phyloP scores from a whole-genome alignment of 176 grass and related monocot genomes.

The Carex parvula region DNA sequence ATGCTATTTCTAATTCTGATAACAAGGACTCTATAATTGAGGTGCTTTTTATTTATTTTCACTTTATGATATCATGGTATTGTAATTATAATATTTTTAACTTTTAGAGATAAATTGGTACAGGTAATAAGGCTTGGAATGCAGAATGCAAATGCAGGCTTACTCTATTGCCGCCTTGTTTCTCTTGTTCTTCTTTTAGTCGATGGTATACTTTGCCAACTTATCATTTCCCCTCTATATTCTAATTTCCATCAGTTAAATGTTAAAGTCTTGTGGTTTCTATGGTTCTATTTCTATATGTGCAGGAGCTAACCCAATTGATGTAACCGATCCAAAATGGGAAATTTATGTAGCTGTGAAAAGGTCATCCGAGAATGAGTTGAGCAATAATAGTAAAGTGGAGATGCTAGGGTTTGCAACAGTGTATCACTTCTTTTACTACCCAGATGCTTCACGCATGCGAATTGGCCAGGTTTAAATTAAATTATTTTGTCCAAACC shows the following conservation, averaged over 20 bases:
- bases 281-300: background rate
- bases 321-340: slow-evolving; percentile 89
- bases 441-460: slow-evolving; percentile 67
- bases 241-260: slow-evolving; percentile 16
- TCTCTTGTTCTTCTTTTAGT: slow-evolving; percentile 92
- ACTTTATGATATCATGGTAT: background rate
- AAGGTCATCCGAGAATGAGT: slow-evolving; percentile 28
- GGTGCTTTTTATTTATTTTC: slow-evolving; percentile 35
- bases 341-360: slow-evolving; percentile 67
- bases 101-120: background rate
- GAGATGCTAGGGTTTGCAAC: slow-evolving; percentile 69
- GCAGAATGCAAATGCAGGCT: slow-evolving; percentile 56
- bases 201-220: slow-evolving; percentile 52
- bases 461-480: slow-evolving; percentile 72
- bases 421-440: slow-evolving; percentile 80
- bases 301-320: slow-evolving; percentile 44
- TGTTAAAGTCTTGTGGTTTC: slow-evolving; percentile 39
- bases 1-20: slow-evolving; percentile 6
- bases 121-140: slow-evolving; percentile 73
- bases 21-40: slow-evolving; percentile 25
- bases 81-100: background rate
- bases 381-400: slow-evolving; percentile 26
- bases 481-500: slow-evolving; percentile 14
- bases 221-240: background rate
- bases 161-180: slow-evolving; percentile 78